phyloP scores from a whole-genome alignment of 306 rosid genomes.

The Quercus mongolica region DNA sequence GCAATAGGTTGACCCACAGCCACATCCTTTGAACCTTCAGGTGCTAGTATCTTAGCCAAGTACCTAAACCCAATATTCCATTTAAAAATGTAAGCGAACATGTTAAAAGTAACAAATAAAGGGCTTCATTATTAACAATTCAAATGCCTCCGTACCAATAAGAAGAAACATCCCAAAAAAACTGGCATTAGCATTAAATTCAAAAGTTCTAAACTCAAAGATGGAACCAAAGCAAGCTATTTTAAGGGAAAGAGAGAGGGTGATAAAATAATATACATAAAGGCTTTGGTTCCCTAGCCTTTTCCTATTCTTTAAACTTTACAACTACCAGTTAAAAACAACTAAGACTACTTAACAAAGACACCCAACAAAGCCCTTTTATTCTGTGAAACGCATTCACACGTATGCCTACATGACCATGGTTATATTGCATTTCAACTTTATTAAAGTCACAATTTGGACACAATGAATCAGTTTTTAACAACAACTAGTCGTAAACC shows the following conservation, averaged over 20 bases:
- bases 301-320: no score
- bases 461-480: not conserved
- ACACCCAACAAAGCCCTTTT: no score
- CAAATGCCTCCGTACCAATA: not conserved
- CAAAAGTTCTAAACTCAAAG: not conserved
- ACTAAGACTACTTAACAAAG: no score
- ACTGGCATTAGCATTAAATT: not conserved
- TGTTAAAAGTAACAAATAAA: slow-evolving; percentile 3
- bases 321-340: no score
- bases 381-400: not conserved
- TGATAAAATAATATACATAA: no score
- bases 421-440: slow-evolving; percentile 1
- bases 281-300: no score
- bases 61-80: slow-evolving; percentile 50
- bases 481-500: no score
- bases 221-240: not conserved
- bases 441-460: slow-evolving; percentile 11
- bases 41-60: slow-evolving; percentile 79
- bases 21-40: slow-evolving; percentile 92
- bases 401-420: not conserved
- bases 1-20: slow-evolving; percentile 96
- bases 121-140: slow-evolving; percentile 6
- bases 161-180: not conserved
- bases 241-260: not conserved
- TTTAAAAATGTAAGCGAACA: not conserved